Base-by-base conservation (phyloP, 768 basidiomycete genomes). In the Lactarius sp. region DNA sequence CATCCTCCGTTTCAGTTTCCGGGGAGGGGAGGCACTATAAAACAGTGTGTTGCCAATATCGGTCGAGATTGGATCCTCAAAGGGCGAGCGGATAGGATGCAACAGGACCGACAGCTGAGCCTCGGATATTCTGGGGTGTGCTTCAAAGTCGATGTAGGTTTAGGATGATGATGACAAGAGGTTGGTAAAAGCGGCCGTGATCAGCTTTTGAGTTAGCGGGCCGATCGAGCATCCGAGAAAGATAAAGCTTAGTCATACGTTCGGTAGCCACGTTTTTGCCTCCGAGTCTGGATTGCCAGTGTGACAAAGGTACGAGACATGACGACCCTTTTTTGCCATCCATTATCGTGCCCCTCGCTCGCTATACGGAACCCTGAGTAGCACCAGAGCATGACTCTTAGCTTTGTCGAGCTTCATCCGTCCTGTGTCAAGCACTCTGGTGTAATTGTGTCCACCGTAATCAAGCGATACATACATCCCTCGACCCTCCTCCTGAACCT, bases 281-380 rank as follows among this genome's bases (percentile, higher is more conserved):
- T 90, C 88, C 0, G 83, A 86, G 50, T n/a, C n/a, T n/a, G n/a
- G 81, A 80, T 0, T 77, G 85, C 22, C 27, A 18, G 71, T 76
- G 52, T 27, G 90, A 92, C 75, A 91, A 89, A 84, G 84, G 89
- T 88, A 66, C 47, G 49, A 3, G 5, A 6, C 2, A 18, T 2
- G 47, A 4, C 27, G 47, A 4, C 27, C 27, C 46, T 10, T 10
- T 47, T 22, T 22, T 13, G 13, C 41, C 41, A 5, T 13, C 22
- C 22, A 8, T 27, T 4, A 7, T 47, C 20, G n/a, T 47, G 46
- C n/a, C 6, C 7, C n/a, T 8, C 7, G 10, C 27, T 27, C 27
- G 1, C 5, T 5, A 5, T 5, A 14, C 14, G 12, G 10, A 10
- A 4, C 7, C 46, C 46, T n/a, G n/a, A 47, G 46, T 47, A 47